Conservation (phyloP, 495 filamentous ascomycete genomes). For the Rostrohypoxylon terebratum region DNA sequence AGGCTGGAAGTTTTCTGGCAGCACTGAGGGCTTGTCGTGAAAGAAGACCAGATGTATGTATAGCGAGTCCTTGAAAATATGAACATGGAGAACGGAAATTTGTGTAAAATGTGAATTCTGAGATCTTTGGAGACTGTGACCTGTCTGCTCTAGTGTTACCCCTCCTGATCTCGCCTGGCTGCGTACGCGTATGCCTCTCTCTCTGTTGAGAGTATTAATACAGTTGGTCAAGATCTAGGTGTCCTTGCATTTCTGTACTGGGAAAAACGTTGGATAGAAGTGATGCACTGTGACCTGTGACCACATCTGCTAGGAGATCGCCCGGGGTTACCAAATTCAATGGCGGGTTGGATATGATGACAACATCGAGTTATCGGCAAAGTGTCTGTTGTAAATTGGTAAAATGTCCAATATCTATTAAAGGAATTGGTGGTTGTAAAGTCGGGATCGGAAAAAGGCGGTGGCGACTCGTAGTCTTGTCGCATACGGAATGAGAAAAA, state of each 20-base stretch:
- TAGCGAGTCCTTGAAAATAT: constrained; percentile 20
- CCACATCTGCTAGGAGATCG: constrained; percentile 4
- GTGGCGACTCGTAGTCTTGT: neutral
- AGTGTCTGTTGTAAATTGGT: neutral
- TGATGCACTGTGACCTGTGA: constrained; percentile 38
- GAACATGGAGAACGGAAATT: constrained; percentile 21
- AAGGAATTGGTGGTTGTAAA: neutral
- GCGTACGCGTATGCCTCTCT: constrained; percentile 12
- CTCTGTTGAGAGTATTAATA: constrained; percentile 20
- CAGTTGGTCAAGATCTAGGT: constrained; percentile 4
- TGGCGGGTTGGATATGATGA: neutral
- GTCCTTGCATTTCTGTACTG: neutral
- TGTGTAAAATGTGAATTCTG: neutral
- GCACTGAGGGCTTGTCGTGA: neutral
- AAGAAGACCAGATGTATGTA: constrained; percentile 28
- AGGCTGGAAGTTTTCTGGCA: constrained; percentile 3
- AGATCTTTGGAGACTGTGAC: constrained; percentile 4
- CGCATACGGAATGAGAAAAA: constrained; percentile 1
- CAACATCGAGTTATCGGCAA: neutral
- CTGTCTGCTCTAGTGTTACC: neutral
- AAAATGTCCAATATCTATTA: constrained; percentile 1
- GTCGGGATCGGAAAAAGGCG: constrained; percentile 1
- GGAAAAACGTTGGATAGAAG: neutral
- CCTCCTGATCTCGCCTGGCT: neutral
- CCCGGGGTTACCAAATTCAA: neutral